These are phyloP conservation scores for Singerocomus inundabilis DNA, from an alignment of 1,284 basidiomycete species.

Conservation along the genomic window DNA sequence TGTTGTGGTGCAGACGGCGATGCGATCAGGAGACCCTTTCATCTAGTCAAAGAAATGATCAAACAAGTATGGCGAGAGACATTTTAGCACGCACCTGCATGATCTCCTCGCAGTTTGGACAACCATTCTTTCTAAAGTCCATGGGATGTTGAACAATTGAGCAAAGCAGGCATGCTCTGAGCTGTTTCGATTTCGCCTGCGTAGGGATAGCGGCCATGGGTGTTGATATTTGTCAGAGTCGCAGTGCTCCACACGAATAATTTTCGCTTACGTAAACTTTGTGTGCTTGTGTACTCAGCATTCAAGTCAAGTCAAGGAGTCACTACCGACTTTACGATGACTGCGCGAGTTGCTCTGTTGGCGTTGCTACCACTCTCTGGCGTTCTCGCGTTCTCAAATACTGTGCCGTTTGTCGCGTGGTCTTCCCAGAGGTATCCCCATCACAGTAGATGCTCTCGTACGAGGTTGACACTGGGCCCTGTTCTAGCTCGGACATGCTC, in stretches of 20 bases:
- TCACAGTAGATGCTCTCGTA: background rate
- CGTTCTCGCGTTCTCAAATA: slow-evolving; percentile 54
- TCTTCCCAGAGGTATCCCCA: slow-evolving; percentile 54
- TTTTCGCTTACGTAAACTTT: slow-evolving; percentile 20
- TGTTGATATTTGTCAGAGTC: slow-evolving; percentile 1
- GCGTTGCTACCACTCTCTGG: slow-evolving; percentile 44
- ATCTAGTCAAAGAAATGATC: slow-evolving; percentile 52
- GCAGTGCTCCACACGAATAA: background rate
- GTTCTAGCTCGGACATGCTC: slow-evolving; percentile 46
- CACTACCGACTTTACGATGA: slow-evolving; percentile 22
- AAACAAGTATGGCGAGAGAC: background rate
- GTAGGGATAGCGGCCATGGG: slow-evolving; percentile 52
- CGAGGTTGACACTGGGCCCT: background rate
- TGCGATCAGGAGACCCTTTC: slow-evolving; percentile 83
- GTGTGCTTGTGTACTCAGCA: background rate
- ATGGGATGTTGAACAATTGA: slow-evolving; percentile 83
- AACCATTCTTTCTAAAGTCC: slow-evolving; percentile 86
- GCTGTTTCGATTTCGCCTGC: slow-evolving; percentile 64
- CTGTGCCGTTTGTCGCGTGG: slow-evolving; percentile 67
- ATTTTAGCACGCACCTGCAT: slow-evolving; percentile 64
- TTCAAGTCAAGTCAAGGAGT: no score
- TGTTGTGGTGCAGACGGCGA: slow-evolving; percentile 87
- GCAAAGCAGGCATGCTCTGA: slow-evolving; percentile 91
- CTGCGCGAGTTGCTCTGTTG: slow-evolving; percentile 23
- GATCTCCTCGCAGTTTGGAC: slow-evolving; percentile 96